phyloP scores from a whole-genome alignment of 768 basidiomycete genomes.

The Serpula lacrymans region DNA sequence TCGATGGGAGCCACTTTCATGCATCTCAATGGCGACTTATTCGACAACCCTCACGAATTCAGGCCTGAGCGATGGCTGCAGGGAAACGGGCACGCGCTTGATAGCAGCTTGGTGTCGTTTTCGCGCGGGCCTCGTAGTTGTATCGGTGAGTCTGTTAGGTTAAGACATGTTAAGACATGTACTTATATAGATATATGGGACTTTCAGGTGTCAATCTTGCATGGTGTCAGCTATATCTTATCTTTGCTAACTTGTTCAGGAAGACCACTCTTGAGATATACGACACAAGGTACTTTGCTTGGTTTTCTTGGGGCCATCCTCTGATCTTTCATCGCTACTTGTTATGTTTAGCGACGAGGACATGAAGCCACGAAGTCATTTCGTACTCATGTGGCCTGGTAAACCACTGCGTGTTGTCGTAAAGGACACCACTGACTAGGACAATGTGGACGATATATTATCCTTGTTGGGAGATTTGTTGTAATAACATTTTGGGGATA shows the following conservation, averaged over 20 bases:
- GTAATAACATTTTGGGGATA: too few species aligned
- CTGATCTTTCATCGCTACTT: not conserved
- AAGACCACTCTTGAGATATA: conserved; percentile 33
- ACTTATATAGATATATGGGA: not conserved
- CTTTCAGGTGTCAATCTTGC: conserved; percentile 33
- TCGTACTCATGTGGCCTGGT: conserved; percentile 32
- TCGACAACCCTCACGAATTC: conserved; percentile 37
- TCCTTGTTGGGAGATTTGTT: too few species aligned
- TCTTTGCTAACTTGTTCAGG: conserved; percentile 38
- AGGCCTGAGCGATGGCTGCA: conserved; percentile 42
- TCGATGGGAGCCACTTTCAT: conserved; percentile 38
- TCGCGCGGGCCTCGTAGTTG: conserved; percentile 45
- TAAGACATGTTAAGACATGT: not conserved
- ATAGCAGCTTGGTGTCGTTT: conserved; percentile 40
- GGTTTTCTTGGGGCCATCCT: not conserved
- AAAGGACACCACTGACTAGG: too few species aligned
- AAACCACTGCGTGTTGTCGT: too few species aligned
- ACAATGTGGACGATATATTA: too few species aligned
- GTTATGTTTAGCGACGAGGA: conserved; percentile 29
- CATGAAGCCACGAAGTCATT: conserved; percentile 33
- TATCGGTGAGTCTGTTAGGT: conserved; percentile 42
- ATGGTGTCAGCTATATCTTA: conserved; percentile 42
- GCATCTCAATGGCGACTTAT: conserved; percentile 37
- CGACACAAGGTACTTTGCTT: conserved; percentile 27
- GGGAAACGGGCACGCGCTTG: conserved; percentile 31